These are phyloP conservation scores for Cadophora gregata DNA, from an alignment of 2,329 filamentous ascomycete genomes.

Conservation along the genomic window DNA sequence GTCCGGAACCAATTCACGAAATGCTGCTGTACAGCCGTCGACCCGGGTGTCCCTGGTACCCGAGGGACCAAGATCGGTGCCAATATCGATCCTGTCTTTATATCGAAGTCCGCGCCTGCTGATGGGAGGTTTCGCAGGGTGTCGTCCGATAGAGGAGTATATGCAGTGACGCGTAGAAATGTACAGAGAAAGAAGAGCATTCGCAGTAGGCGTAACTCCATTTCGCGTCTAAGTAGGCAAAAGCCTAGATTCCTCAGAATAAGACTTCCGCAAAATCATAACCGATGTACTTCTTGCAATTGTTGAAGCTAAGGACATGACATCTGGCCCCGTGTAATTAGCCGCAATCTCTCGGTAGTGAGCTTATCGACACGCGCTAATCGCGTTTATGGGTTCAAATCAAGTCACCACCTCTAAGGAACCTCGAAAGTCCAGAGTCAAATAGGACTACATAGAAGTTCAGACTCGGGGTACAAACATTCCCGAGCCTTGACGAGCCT, in stretches of 20 bases:
- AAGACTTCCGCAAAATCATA: slow-evolving; percentile 36
- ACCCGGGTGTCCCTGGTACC: slow-evolving; percentile 85
- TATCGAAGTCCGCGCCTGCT: slow-evolving; percentile 79
- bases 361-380: too few relatives aligned
- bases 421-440: too few relatives aligned
- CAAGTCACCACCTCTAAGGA: too few relatives aligned
- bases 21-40: slow-evolving; percentile 74
- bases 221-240: slow-evolving; percentile 33
- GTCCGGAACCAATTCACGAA: slow-evolving; percentile 81
- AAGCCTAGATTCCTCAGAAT: slow-evolving; percentile 31
- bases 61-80: slow-evolving; percentile 87
- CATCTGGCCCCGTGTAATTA: too few relatives aligned
- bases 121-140: slow-evolving; percentile 74
- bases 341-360: too few relatives aligned
- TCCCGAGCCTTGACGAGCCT: too few relatives aligned
- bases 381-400: too few relatives aligned
- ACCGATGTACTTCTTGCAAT: too few relatives aligned
- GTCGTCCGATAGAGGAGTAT: slow-evolving; percentile 69
- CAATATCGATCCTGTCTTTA: slow-evolving; percentile 75
- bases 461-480: too few relatives aligned
- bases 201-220: slow-evolving; percentile 29
- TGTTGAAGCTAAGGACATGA: too few relatives aligned
- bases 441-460: too few relatives aligned
- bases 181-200: slow-evolving; percentile 30
- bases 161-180: slow-evolving; percentile 34